These are phyloP conservation scores for Chaetomium sp. DNA, from an alignment of 2,329 filamentous ascomycete species.

Conservation along the genomic window DNA sequence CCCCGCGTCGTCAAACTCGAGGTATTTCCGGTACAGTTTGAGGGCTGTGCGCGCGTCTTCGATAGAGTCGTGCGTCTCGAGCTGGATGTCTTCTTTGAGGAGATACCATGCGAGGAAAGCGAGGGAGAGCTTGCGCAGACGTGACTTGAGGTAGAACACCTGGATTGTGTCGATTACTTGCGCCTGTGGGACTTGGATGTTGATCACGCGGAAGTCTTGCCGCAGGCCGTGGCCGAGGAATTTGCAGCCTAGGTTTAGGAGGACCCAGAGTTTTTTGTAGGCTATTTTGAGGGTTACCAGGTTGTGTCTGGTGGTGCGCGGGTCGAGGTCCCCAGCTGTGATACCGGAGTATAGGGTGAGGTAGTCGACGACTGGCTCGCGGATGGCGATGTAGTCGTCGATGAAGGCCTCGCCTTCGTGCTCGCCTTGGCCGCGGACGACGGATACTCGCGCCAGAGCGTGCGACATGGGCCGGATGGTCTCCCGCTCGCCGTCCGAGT, in stretches of 20 bases:
- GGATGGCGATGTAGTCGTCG: conserved; percentile 92
- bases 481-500: conserved; percentile 85
- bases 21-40: conserved; percentile 80
- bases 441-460: conserved; percentile 86
- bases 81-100: conserved; percentile 88
- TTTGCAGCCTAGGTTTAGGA: conserved; percentile 87
- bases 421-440: conserved; percentile 72
- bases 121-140: conserved; percentile 80
- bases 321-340: conserved; percentile 75
- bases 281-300: conserved; percentile 82
- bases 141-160: conserved; percentile 75
- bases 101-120: conserved; percentile 89
- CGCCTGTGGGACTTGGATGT: conserved; percentile 84
- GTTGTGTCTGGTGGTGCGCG: conserved; percentile 69
- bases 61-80: conserved; percentile 87
- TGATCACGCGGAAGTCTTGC: conserved; percentile 96
- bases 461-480: conserved; percentile 88
- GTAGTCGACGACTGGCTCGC: conserved; percentile 90
- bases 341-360: conserved; percentile 93
- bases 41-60: conserved; percentile 90
- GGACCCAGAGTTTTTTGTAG: conserved; percentile 97
- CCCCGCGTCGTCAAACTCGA: conserved; percentile 81
- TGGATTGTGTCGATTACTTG: conserved; percentile 95
- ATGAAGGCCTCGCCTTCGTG: conserved; percentile 83
- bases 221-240: conserved; percentile 92